Evolutionary conservation across 2,329 filamentous ascomycete genomes (phyloP), one percentile per base, ranked within the genome.

Genomic region (Penicillium frequentans): DNA sequence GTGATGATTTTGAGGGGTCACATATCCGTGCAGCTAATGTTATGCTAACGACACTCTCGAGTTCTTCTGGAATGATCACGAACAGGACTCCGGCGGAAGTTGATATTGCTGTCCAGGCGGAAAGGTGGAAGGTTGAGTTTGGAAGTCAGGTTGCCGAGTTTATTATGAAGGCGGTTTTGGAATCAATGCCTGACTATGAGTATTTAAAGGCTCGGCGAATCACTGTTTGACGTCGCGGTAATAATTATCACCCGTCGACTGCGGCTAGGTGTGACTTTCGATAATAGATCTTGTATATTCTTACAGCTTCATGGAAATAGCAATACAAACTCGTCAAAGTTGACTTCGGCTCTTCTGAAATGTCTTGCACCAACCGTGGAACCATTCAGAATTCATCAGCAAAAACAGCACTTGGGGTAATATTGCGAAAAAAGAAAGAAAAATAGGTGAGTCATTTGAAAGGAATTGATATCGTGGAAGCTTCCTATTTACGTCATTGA

Each of bases 171-270:
- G 58, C 60, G 24, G 71, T 74, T 14, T 24, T 57, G 37, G 65
- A 65, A 29, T 69, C 74, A 1, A 75, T 77, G 73, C 65, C 68
- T 21, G 73, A 77, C 52, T 79, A 78, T 63, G 70, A 75, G 58
- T 77, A 71, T 58, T 51, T 79, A 50, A 70, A 65, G 56, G 68
- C 59, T 5, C 56, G 61, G 11, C 56, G 65, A 1, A 42, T 70
- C n/a, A 63, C 31, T 33, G 59, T 52, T 13, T 33, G 13, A 21
- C 44, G 31, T 42, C 0, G 19, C 7, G 2, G 19, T 14, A 10
- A 9, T 3, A 16, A 14, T 33, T 0, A 33, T 16, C 31, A 6
- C 19, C 19, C 19, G 19, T 19, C 19, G 19, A 19, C 14, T 16
- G 14, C 13, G 31, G 31, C 31, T 4, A 33, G 13, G 31, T 16